phyloP scores from a whole-genome alignment of 2,329 filamentous ascomycete species.

The Cyphellophora europaea region DNA sequence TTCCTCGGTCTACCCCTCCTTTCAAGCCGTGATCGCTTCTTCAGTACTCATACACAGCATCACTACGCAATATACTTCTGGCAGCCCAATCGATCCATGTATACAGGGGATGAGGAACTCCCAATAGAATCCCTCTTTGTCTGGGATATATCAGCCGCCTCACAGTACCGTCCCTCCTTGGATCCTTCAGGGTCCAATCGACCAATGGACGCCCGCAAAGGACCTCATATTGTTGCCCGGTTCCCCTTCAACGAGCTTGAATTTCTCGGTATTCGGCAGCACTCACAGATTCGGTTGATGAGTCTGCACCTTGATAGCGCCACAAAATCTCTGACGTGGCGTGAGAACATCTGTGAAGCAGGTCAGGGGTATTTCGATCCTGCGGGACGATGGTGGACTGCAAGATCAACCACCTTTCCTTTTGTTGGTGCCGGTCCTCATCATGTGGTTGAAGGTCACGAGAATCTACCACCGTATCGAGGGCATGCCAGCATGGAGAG shows the following conservation, averaged over 20 bases:
- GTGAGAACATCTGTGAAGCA: constrained; percentile 46
- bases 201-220: constrained; percentile 21
- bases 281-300: constrained; percentile 40
- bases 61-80: constrained; percentile 56
- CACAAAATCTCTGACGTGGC: constrained; percentile 40
- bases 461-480: constrained; percentile 36
- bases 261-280: constrained; percentile 45
- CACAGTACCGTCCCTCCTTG: constrained; percentile 40
- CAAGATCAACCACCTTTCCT: constrained; percentile 46
- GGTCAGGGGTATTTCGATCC: constrained; percentile 35
- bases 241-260: constrained; percentile 44
- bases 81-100: constrained; percentile 48
- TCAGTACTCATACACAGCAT: constrained; percentile 48
- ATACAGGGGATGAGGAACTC: constrained; percentile 43
- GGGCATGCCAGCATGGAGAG: constrained; percentile 30
- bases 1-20: constrained; percentile 43
- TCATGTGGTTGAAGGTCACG: constrained; percentile 37
- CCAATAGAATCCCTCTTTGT: constrained; percentile 50
- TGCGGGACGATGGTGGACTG: constrained; percentile 29
- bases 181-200: constrained; percentile 35
- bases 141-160: constrained; percentile 48
- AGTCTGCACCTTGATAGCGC: constrained; percentile 43
- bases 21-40: constrained; percentile 52
- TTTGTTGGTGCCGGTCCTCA: constrained; percentile 41
- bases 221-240: constrained; percentile 38